Conservation (phyloP, 805 yeast species). For the Suhomyces vadensis region DNA sequence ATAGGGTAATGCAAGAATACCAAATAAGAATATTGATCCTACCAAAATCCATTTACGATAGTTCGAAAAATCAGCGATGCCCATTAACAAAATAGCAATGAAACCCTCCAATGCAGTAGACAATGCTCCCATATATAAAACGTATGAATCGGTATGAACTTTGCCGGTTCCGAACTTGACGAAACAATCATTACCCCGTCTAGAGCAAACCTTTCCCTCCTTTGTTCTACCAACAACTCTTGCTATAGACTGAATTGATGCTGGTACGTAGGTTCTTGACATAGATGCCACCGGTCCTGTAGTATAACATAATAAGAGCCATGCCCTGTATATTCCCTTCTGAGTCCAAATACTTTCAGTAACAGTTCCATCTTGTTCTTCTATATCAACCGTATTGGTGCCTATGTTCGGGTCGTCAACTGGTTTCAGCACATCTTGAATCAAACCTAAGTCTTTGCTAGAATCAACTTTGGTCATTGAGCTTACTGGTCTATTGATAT, state of each 20-base stretch:
- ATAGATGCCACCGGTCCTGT: conserved; percentile 46
- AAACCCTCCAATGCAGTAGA: conserved; percentile 41
- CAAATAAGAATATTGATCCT: conserved; percentile 31
- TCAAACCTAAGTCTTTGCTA: neutral
- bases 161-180: conserved; percentile 34
- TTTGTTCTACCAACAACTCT: conserved; percentile 28
- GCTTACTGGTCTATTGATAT: no score
- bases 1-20: conserved; percentile 37
- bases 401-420: neutral
- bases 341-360: conserved; percentile 17
- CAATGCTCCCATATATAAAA: conserved; percentile 37
- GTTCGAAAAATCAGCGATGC: conserved; percentile 42
- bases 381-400: neutral
- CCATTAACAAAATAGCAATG: conserved; percentile 36
- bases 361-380: conserved; percentile 1
- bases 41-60: conserved; percentile 35
- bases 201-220: conserved; percentile 24
- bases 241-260: conserved; percentile 40
- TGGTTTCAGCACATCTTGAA: neutral
- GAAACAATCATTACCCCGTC: conserved; percentile 39
- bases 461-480: neutral
- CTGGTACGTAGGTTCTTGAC: conserved; percentile 43
- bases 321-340: conserved; percentile 25
- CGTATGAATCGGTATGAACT: conserved; percentile 38
- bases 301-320: conserved; percentile 41